Conservation (phyloP, 495 filamentous ascomycete genomes). For the Penicillium bovifimosum region DNA sequence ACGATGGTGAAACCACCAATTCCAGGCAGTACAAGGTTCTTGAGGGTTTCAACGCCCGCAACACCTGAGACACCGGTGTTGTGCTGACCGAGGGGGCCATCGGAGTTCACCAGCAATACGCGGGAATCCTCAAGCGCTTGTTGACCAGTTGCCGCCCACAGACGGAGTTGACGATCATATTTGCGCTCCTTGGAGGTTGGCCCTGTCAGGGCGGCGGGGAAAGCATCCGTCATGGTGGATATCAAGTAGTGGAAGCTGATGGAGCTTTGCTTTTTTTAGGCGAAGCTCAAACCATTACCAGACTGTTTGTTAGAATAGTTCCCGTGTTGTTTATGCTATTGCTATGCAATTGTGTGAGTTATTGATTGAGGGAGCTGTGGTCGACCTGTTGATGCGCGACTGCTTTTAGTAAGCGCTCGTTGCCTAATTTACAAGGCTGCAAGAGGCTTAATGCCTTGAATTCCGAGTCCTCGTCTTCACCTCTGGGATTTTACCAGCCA, state of each 20-base stretch:
- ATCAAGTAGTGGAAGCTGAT: neutral
- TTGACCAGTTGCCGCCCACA: slow-evolving; percentile 94
- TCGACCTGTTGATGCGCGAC: neutral
- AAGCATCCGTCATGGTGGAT: slow-evolving; percentile 35
- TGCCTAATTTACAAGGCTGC: neutral
- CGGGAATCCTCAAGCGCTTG: slow-evolving; percentile 83
- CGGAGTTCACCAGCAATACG: slow-evolving; percentile 78
- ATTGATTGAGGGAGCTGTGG: neutral
- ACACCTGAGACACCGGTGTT: slow-evolving; percentile 59
- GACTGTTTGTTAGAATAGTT: neutral
- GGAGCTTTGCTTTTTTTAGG: neutral
- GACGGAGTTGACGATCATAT: slow-evolving; percentile 91
- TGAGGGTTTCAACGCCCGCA: slow-evolving; percentile 86
- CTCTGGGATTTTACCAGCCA: neutral
- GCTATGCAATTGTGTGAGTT: neutral
- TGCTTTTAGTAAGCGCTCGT: neutral
- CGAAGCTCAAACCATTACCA: neutral
- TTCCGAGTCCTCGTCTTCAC: neutral
- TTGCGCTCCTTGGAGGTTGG: slow-evolving; percentile 85
- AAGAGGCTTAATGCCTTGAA: neutral
- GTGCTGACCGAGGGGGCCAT: slow-evolving; percentile 35
- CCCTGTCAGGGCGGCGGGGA: slow-evolving; percentile 39
- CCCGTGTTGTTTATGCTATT: neutral
- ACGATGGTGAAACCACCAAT: slow-evolving; percentile 93
- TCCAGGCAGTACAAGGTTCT: slow-evolving; percentile 92